Conservation (phyloP, 495 filamentous ascomycete genomes). For the Trichocladium uniseriatum region DNA sequence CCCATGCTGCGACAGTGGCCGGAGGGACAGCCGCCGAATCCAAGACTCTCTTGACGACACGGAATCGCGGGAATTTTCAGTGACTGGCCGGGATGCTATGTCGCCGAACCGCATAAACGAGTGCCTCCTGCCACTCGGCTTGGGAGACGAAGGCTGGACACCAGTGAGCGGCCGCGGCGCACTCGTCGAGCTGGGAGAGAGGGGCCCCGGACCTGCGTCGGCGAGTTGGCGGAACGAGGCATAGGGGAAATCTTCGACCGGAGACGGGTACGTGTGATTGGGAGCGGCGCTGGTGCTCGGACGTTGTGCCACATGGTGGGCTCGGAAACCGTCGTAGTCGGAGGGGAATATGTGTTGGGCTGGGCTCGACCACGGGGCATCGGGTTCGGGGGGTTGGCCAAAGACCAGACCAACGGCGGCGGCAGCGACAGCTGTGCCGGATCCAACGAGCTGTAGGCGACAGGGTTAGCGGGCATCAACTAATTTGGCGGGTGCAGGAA, state of each 20-base stretch:
- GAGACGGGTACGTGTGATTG: constrained; percentile 20
- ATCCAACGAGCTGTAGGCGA: constrained; percentile 43
- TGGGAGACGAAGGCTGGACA: constrained; percentile 28
- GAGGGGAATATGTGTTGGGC: constrained; percentile 38
- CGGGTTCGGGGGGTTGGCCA: constrained; percentile 36
- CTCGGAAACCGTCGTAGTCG: constrained; percentile 31
- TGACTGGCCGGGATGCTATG: constrained; percentile 22
- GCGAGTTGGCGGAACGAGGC: constrained; percentile 22
- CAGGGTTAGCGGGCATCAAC: neutral
- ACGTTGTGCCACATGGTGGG: constrained; percentile 29
- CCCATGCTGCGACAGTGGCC: constrained; percentile 63
- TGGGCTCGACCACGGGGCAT: constrained; percentile 21
- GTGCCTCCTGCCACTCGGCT: constrained; percentile 29
- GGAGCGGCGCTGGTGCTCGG: constrained; percentile 32
- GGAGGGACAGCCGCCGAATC: constrained; percentile 63
- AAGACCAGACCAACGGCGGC: constrained; percentile 48
- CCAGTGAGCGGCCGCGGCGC: constrained; percentile 18
- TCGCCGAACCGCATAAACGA: constrained; percentile 38
- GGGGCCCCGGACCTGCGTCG: constrained; percentile 18
- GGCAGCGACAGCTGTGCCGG: constrained; percentile 50
- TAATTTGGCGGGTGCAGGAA: neutral
- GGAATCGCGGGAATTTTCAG: constrained; percentile 37
- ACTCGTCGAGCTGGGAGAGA: constrained; percentile 25
- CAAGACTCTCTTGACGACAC: constrained; percentile 58
- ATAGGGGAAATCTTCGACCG: constrained; percentile 29